Evolutionary conservation across 768 basidiomycete genomes (phyloP).

Genomic region (Pisolithus tinctorius): DNA sequence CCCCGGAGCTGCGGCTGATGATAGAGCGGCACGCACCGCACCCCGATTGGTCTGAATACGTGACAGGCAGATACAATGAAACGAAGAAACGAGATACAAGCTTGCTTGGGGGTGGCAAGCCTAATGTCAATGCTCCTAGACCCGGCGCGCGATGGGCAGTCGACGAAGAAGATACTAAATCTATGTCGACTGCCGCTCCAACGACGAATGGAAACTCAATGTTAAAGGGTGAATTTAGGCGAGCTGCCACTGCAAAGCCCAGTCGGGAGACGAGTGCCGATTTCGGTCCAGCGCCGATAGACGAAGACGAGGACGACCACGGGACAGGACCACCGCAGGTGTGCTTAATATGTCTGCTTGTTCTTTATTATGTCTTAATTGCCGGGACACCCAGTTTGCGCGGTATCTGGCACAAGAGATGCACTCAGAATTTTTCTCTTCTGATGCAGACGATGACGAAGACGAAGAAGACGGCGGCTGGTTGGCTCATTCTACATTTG

Average conservation of each 20-base stretch:
- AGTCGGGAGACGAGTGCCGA: constrained; percentile 52
- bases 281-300: constrained; percentile 51
- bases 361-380: constrained; percentile 1
- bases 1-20: constrained; percentile 61
- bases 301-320: constrained; percentile 38
- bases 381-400: constrained; percentile 54
- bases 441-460: constrained; percentile 37
- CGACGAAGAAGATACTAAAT: constrained; percentile 51
- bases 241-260: constrained; percentile 37
- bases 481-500: constrained; percentile 74
- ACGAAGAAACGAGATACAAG: constrained; percentile 77
- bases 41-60: constrained; percentile 84
- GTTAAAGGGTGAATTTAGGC: constrained; percentile 52
- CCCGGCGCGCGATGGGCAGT: constrained; percentile 52
- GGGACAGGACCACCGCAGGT: constrained; percentile 42
- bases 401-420: constrained; percentile 74
- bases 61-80: constrained; percentile 77
- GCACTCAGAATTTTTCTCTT: constrained; percentile 50
- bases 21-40: constrained; percentile 68
- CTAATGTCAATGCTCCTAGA: constrained; percentile 37
- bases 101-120: constrained; percentile 83
- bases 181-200: constrained; percentile 14
- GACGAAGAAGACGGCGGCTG: constrained; percentile 69
- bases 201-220: constrained; percentile 15
- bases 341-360: constrained; percentile 10